Base-by-base conservation (phyloP, 2,329 filamentous ascomycete genomes). In the Purpureocillium lavendulum region DNA sequence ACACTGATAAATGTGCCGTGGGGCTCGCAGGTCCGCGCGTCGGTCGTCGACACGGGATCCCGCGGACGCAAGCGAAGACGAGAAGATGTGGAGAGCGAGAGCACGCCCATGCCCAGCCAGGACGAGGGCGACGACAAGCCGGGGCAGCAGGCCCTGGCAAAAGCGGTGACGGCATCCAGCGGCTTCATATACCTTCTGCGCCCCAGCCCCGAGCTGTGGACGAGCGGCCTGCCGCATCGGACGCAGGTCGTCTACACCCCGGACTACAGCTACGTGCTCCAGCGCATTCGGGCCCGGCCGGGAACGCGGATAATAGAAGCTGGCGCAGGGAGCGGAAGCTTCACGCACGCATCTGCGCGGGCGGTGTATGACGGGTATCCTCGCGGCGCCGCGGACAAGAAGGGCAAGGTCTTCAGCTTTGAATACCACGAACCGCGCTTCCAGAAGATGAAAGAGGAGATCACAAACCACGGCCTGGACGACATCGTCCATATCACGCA, bases 11-110 rank as follows among this genome's bases (percentile, higher is more conserved):
- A 78, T 5, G 70, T 88, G 39, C 84, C 86, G 32, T 97, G 90
- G 90, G 92, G 92, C 21, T 87, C 85, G 7, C 92, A 97, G 58
- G 81, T 97, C 16, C 75, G 87, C 35, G 92, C 92, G 7, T 95
- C 88, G 2, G 78, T 82, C 26, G 88, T 96, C 41, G 87, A 96
- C 54, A 96, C 89, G 0, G 88, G 89, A 11, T 92, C 87, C n/a
- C 73, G 88, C 51, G 87, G 87, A 28, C 75, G 84, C 38, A 83
- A 82, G 60, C 69, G 75, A 40, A 80, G 80, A 57, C 60, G 67
- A 13, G 66, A 40, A 14, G 41, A 67, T 39, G 60, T 55, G 5
- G 58, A 58, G 17, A 66, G 62, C 32, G 72, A 75, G 44, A 69
- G 68, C 54, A 61, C 42, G 44, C 60, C 55, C 16, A 56, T 47